Evolutionary conservation across 306 rosid genomes (phyloP), one percentile per base, ranked within the genome.

Genomic region (Cicer judaicum): DNA sequence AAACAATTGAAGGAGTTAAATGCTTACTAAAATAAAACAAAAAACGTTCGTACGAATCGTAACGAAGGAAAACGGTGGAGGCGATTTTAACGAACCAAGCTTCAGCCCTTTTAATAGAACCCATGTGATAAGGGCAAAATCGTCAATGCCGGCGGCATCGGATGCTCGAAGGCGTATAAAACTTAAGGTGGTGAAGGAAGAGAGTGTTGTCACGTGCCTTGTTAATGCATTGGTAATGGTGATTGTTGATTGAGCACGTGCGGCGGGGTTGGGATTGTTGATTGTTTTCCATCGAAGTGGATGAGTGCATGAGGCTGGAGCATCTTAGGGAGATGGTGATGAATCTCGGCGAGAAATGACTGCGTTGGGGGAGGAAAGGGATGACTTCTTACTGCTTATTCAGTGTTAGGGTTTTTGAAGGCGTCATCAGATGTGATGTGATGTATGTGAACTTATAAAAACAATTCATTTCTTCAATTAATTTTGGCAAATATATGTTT

Each of bases 1-100:
- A 82, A 6, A 86, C 95, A 1, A 86, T 60, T 4, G 81, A 75
- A 10, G 95, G 89, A 7, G 82, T 87, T 74, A 88, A 82, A 66
- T 88, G 85, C 71, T 84, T 84, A 49, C 83, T 72, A 0, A 91
- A 76, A 74, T 89, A 89, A 78, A 84, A 79, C 15, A 83, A 19
- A 66, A 74, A 87, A 15, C 84, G 46, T 48, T 91, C 92, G 44
- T 82, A 43, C 5, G 87, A 74, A 66, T 80, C 77, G 39, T 84
- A 85, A n/a, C 91, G 86, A 70, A 85, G 73, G 66, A 89, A 91
- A 36, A 89, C 80, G 60, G 92, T 85, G 60, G 81, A 91, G 5
- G 82, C 88, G 55, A 89, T 85, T 69, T 91, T 91, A 7, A 83
- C 88, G 74, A 87, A 83, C 97, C 97, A 91, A 50, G 90, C 87